Base-by-base conservation (phyloP, 2,329 filamentous ascomycete genomes). In the Septoria petroselini region DNA sequence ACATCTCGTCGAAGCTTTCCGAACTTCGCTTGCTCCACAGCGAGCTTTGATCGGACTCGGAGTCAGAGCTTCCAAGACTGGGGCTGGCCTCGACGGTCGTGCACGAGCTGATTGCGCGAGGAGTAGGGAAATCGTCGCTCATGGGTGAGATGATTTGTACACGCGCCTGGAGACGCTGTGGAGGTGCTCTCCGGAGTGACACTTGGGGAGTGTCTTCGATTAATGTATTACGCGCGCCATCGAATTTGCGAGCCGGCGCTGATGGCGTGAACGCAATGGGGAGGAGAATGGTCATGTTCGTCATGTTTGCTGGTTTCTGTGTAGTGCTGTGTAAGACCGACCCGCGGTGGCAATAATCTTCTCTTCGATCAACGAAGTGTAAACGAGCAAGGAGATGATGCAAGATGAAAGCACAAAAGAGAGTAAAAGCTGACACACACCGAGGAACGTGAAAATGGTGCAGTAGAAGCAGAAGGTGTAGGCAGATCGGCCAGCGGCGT, bases 1-100 rank as follows among this genome's bases (percentile, higher is more conserved):
- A 95, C 41, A 95, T 73, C 62, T 94, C 88, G 69, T 95, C 88
- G 62, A 91, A 91, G 57, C 88, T 84, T 59, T 81, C 87, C 60
- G 82, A 80, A 58, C 84, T 84, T 66, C 78, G 74, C 60, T 81
- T 76, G 53, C 69, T 83, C 86, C 85, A 83, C 55, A 64, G 54
- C 3, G 65, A 68, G 39, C 64, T 64, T 11, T 58, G 51, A 37
- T 67, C 66, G 15, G 65, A 67, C 11, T 62, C 61, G 17, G 79
- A 81, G 33, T 82, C 77, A 48, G 83, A 74, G 63, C 80, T 76
- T 50, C 54, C 53, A 39, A 81, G 80, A 41, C 81, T 82, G 31
- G 82, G 74, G 64, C 85, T 76, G 64, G 82, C 83, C 67, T 60
- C 52, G 8, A 58, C 48, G 14, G 56, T 54, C 50, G 53, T 30